Base-by-base conservation (phyloP, 169 alveolate genomes). In the Babesia gibsoni region DNA sequence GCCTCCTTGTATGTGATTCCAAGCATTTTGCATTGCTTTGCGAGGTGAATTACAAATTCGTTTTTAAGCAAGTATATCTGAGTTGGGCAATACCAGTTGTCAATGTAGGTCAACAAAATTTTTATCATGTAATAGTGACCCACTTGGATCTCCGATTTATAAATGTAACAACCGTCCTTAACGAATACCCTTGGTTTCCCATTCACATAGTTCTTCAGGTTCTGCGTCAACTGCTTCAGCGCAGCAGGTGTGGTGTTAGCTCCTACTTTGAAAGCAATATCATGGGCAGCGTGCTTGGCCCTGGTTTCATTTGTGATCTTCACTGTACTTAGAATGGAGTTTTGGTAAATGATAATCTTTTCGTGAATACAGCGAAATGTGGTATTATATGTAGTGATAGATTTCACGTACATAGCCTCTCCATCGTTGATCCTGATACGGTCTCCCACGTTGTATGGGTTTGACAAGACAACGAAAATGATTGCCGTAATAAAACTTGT, bases 371-470 rank as follows among this genome's bases (percentile, higher is more conserved):
- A 75, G 30, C 81, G 83, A 72, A 90, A 90, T 61, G 84, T 92
- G 18, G 94, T 90, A 33, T 84, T 83, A 69, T 85, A 90, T 14
- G 94, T 90, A 57, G 81, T 87, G 49, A 90, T 90, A 35, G 83
- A 82, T 20, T 74, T 80, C 54, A 90, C 95, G 32, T 83, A 83
- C 91, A 90, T 87, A 7, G 91, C 87, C 42, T 90, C 92, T 22
- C 92, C 91, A 67, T 81, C 82, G 52, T 75, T 50, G 0, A 90
- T 79, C 50, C 92, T 77, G 27, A 90, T 82, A 30, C 95, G 72
- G 68, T 90, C 95, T 10, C 95, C 95, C 59, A 90, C 93, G 64
- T 90, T 88, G 59, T 90, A 90, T 12, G 95, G 95, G 74, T 89
- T 89, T 23, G 91, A 78, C 20, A 90, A 56, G 23, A 89, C 91